These are phyloP conservation scores for Prototheca cutis DNA, from an alignment of 163 green algal genomes.

Conservation along the genomic window DNA sequence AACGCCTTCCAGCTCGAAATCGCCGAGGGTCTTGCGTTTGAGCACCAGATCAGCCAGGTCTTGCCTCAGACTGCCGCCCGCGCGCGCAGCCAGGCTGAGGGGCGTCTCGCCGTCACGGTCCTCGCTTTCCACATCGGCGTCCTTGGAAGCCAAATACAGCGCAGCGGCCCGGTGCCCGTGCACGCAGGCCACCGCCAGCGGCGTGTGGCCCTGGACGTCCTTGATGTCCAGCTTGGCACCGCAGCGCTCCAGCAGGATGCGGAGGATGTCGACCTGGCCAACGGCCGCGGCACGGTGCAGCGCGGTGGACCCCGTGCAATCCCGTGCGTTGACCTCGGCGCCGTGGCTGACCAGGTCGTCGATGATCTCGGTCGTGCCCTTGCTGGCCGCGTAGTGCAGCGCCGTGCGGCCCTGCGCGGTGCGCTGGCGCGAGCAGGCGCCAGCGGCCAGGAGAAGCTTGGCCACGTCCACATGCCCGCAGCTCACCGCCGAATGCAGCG, in stretches of 20 bases:
- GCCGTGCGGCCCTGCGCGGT: slow-evolving; percentile 23
- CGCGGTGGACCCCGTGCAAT: slow-evolving; percentile 24
- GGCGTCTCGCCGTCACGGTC: slow-evolving; percentile 35
- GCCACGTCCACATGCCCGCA: slow-evolving; percentile 20
- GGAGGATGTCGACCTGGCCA: neutral
- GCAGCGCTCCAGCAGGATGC: slow-evolving; percentile 13
- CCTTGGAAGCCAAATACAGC: slow-evolving; percentile 13
- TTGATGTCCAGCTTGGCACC: slow-evolving; percentile 13
- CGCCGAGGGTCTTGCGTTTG: neutral
- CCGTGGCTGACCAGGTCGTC: slow-evolving; percentile 18
- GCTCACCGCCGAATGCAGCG: slow-evolving; percentile 22
- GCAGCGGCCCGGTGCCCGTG: slow-evolving; percentile 13
- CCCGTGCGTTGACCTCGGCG: slow-evolving; percentile 12
- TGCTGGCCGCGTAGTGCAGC: slow-evolving; percentile 33
- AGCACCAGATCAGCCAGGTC: slow-evolving; percentile 10
- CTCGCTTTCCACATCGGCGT: slow-evolving; percentile 11
- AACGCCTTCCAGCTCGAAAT: neutral
- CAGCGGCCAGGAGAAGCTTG: slow-evolving; percentile 18
- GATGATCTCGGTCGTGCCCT: slow-evolving; percentile 12
- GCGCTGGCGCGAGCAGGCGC: slow-evolving; percentile 13
- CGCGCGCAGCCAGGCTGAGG: slow-evolving; percentile 20
- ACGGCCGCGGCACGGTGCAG: slow-evolving; percentile 24
- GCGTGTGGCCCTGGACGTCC: slow-evolving; percentile 22
- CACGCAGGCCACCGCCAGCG: slow-evolving; percentile 20
- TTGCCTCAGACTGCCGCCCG: slow-evolving; percentile 26